phyloP scores from a whole-genome alignment of 2,329 filamentous ascomycete genomes.

The Paracoccidioides brasiliensis region DNA sequence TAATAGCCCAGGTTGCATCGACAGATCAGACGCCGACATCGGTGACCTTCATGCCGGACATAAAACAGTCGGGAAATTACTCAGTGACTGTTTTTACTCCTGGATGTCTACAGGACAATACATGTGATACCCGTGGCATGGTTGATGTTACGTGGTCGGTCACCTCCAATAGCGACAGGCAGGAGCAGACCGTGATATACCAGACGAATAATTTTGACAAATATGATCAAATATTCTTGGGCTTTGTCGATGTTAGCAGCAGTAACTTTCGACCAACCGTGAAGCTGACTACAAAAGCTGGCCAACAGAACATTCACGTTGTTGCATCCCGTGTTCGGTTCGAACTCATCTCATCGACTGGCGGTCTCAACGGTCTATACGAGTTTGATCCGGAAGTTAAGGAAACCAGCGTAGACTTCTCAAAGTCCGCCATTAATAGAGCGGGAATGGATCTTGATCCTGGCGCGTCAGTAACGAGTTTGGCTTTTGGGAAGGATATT shows the following conservation, averaged over 20 bases:
- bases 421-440: conserved; percentile 60
- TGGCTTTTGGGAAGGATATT: conserved; percentile 51
- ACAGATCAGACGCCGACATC: conserved; percentile 46
- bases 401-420: conserved; percentile 50
- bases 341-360: conserved; percentile 47
- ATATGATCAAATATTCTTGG: conserved; percentile 84
- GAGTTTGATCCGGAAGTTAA: conserved; percentile 63
- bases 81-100: conserved; percentile 84
- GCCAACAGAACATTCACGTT: conserved; percentile 52
- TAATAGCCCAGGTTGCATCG: conserved; percentile 54
- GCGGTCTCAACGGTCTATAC: conserved; percentile 77
- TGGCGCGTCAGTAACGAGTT: conserved; percentile 54
- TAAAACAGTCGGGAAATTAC: conserved; percentile 83
- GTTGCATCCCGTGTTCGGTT: conserved; percentile 88
- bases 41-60: conserved; percentile 70
- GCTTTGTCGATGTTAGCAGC: conserved; percentile 63
- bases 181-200: conserved; percentile 52
- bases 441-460: conserved; percentile 57
- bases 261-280: conserved; percentile 65
- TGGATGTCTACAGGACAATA: conserved; percentile 68
- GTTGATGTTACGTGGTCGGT: conserved; percentile 70
- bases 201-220: conserved; percentile 97
- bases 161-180: conserved; percentile 35
- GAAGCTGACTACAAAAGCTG: conserved; percentile 56
- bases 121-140: conserved; percentile 62